Conservation (phyloP, 2,329 filamentous ascomycete genomes). For the Stachybotrys echinatus region DNA sequence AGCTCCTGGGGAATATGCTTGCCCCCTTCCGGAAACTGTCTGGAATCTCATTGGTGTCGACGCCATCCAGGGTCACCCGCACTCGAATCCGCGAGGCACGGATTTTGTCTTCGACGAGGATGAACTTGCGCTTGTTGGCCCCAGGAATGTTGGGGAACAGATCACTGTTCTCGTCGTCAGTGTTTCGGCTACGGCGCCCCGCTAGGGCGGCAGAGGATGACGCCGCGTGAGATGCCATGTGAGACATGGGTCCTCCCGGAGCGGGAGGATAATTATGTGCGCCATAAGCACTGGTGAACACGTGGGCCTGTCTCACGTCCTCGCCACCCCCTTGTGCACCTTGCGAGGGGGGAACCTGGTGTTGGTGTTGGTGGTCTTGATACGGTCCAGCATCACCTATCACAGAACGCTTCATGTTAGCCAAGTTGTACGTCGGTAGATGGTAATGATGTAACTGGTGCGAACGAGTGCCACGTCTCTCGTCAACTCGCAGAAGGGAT, state of each 20-base stretch:
- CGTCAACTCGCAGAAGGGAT: neutral
- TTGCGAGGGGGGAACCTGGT: slow-evolving; percentile 49
- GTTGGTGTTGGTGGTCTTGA: slow-evolving; percentile 63
- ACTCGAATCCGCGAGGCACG: slow-evolving; percentile 79
- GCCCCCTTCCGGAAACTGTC: slow-evolving; percentile 90
- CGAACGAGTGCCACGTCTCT: no score
- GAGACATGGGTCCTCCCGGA: slow-evolving; percentile 58
- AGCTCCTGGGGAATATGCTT: slow-evolving; percentile 85
- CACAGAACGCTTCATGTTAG: slow-evolving; percentile 29
- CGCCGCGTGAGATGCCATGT: slow-evolving; percentile 39
- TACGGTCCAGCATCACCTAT: slow-evolving; percentile 54
- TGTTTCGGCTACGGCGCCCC: slow-evolving; percentile 33
- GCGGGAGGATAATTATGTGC: slow-evolving; percentile 52
- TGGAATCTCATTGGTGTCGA: slow-evolving; percentile 92
- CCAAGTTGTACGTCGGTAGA: slow-evolving; percentile 5
- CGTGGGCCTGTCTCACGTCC: slow-evolving; percentile 68
- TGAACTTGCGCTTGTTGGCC: slow-evolving; percentile 91
- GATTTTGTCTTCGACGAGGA: slow-evolving; percentile 85
- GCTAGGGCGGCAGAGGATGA: slow-evolving; percentile 29
- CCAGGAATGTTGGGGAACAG: slow-evolving; percentile 87
- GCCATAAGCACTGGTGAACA: slow-evolving; percentile 65
- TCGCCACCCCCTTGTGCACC: slow-evolving; percentile 43
- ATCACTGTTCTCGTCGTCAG: slow-evolving; percentile 56
- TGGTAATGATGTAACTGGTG: no score
- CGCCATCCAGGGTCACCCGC: slow-evolving; percentile 85